phyloP scores from a whole-genome alignment of 1,284 basidiomycete species.

The Marasmius oreades region DNA sequence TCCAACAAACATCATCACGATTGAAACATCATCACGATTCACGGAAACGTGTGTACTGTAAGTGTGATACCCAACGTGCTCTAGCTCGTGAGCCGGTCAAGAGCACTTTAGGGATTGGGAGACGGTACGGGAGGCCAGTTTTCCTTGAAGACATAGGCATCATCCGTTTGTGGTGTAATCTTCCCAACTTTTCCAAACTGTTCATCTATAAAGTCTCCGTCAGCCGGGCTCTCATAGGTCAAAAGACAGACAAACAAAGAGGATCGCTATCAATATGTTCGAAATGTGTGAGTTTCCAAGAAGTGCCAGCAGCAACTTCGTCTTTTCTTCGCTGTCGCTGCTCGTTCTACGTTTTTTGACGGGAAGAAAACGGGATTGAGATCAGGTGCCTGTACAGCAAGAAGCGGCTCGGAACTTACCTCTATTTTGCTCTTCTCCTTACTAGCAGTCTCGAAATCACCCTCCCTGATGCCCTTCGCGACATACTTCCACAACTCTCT shows the following conservation, averaged over 20 bases:
- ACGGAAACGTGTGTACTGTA: too few species aligned
- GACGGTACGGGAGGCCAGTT: constrained; percentile 40
- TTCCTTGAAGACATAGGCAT: constrained; percentile 59
- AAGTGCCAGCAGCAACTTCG: constrained; percentile 68
- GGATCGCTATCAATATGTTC: constrained; percentile 63
- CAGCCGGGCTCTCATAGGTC: too few species aligned
- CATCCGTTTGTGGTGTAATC: constrained; percentile 58
- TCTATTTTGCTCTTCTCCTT: constrained; percentile 91
- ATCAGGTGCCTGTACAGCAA: not conserved
- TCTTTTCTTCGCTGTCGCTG: constrained; percentile 88
- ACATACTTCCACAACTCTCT: constrained; percentile 85
- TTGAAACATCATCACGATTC: too few species aligned
- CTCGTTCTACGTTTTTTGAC: constrained; percentile 61
- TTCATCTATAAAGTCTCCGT: constrained; percentile 44
- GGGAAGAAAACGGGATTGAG: not conserved
- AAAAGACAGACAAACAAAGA: constrained; percentile 49
- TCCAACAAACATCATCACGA: too few species aligned
- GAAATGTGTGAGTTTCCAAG: constrained; percentile 82
- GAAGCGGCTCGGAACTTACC: constrained; percentile 40
- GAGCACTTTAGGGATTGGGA: too few species aligned
- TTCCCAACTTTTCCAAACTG: constrained; percentile 54
- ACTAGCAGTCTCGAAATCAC: constrained; percentile 91
- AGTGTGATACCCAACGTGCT: too few species aligned
- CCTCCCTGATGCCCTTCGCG: constrained; percentile 86
- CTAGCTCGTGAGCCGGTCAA: too few species aligned